A percentile compares a stretch with the other conserved stretches of the same genome.
Conservation (phyloP, 768 basidiomycete species). For the Kwoniella pini region DNA sequence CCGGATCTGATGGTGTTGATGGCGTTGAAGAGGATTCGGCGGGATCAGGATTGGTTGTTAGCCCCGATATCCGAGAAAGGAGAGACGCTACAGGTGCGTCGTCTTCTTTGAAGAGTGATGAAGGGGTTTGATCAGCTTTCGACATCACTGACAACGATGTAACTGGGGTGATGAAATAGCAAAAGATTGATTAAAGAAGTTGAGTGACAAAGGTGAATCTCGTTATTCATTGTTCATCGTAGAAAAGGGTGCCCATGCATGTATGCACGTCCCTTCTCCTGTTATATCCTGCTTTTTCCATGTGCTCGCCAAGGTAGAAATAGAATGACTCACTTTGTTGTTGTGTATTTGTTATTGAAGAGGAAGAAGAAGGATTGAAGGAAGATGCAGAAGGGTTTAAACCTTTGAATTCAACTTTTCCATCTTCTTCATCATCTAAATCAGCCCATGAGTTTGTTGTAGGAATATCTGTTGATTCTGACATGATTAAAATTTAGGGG, state of each 20-base stretch:
- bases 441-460: constrained; percentile 21
- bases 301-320: background rate
- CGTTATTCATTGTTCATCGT: too few species aligned
- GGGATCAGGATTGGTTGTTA: constrained; percentile 26
- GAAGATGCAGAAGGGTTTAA: constrained; percentile 10
- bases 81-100: constrained; percentile 38
- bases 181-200: too few species aligned
- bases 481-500: constrained; percentile 1
- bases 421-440: constrained; percentile 23
- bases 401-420: constrained; percentile 15
- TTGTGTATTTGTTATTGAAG: constrained; percentile 10
- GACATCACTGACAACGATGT: background rate
- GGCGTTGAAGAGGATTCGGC: background rate
- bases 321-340: constrained; percentile 12
- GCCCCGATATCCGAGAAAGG: constrained; percentile 37
- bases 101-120: background rate
- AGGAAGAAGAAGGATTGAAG: constrained; percentile 11
- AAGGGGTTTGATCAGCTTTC: background rate
- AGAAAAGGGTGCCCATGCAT: background rate
- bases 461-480: background rate
- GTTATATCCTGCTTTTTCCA: background rate
- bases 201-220: too few species aligned
- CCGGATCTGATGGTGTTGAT: background rate
- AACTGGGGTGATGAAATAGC: too few species aligned
- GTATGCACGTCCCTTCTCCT: constrained; percentile 6